Base-by-base conservation (phyloP, 345 rosid genomes). In the Clausena lansium region DNA sequence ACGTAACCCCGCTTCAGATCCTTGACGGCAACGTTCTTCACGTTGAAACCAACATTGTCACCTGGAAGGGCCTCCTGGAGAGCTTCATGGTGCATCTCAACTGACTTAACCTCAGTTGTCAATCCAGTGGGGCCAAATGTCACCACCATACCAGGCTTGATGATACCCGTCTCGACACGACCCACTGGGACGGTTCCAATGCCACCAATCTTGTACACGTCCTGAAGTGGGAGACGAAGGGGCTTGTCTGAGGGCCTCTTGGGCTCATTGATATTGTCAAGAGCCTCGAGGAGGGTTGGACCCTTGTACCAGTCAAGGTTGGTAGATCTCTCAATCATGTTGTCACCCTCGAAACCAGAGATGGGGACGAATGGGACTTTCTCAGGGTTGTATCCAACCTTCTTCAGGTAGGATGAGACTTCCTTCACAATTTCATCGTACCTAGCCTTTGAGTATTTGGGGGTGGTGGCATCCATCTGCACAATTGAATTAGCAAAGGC, bases 291-390 rank as follows among this genome's bases (percentile, higher is more conserved):
- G 22, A 85, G 85, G 1, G 88, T 85, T 22, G 88, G 88, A 22
- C 88, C 88, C 81, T 85, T 85, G 83, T 85, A 85, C 88, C 88
- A 82, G 82, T 83, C 87, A 3, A 85, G 87, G 82, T 85, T 85
- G 71, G 85, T 82, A 52, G 87, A 85, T 74, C 87, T 82, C 78
- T 86, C 89, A 76, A 86, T 86, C 89, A 86, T 86, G 87, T 86
- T 86, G 85, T 84, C 87, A 24, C 89, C 89, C 83, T 86, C 89
- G 14, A 86, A 86, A 7, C 89, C 89, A 33, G 89, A 86, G 81
- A 86, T 86, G 61, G 89, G 89, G 7, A 86, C 87, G 9, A 86
- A 86, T 0, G 87, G 85, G 67, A 86, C 82, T 73, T 86, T 86
- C 54, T 86, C 89, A 1, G 89, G 89, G 81, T 87, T 87, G 85